Base-by-base conservation (phyloP, 768 basidiomycete genomes). In the Leccinum variicolor region DNA sequence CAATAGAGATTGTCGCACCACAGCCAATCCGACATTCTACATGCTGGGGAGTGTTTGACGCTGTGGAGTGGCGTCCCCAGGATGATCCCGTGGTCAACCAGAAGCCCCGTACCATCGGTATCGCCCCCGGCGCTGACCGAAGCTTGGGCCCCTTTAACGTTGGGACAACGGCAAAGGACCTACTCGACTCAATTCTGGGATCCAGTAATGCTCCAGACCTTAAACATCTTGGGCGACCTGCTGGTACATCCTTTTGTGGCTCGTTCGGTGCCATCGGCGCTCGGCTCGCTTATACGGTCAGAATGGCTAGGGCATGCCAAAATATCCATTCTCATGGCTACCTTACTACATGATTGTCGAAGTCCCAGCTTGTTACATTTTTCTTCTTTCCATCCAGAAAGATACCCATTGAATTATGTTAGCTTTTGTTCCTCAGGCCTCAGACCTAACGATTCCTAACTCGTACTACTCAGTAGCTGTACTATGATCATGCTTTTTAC, bases 71-170 rank as follows among this genome's bases (percentile, higher is more conserved):
- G 73, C 71, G 66, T 46, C 73, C 73, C 1, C 50, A 65, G 46
- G 64, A 63, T 46, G 73, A 72, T 45, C 73, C 73, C 15, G 59
- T 72, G 17, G 47, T 72, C 45, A 71, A 73, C 50, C 63, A 58
- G 53, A 69, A 63, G 15, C 71, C 61, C 3, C 63, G 66, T 23
- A 61, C 53, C 33, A 57, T 68, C 45, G 69, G 71, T 23, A 62
- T 71, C 26, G 73, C 73, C 28, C 71, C 71, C 10, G 71, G 73
- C 6, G 50, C 63, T 6, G 63, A 62, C 50, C 56, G 52, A 47
- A 25, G 29, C 29, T 41, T 9, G 6, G 36, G 19, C 36, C 36
- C 49, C 23, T 31, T 45, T 31, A 52, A 45, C 33, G 23, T 54
- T 14, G 56, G 62, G 36, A 63, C 52, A 10, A 67, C 72, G 2